phyloP scores from a whole-genome alignment of 768 basidiomycete genomes.

The Phaeotremella skinneri region DNA sequence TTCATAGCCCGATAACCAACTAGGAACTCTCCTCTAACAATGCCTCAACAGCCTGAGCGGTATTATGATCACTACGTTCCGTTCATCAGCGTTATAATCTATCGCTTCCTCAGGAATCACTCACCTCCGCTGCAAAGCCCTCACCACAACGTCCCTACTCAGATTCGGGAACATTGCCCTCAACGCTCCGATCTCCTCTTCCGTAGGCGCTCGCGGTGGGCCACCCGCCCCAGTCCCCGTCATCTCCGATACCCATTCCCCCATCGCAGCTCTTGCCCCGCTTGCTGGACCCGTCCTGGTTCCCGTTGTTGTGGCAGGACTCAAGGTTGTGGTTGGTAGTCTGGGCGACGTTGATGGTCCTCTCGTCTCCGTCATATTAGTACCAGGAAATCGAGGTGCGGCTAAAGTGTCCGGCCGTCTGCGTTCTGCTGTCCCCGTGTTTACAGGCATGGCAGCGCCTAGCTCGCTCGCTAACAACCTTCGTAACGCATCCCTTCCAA shows the following conservation, averaged over 20 bases:
- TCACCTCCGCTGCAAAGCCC: constrained; percentile 78
- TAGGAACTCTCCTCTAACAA: constrained; percentile 56
- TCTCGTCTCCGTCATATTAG: background rate
- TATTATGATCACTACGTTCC: constrained; percentile 60
- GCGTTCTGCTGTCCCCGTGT: background rate
- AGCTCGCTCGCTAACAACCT: constrained; percentile 41
- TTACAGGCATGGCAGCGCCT: constrained; percentile 60
- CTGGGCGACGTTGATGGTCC: background rate
- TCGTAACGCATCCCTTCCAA: constrained; percentile 34
- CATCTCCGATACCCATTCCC: constrained; percentile 58
- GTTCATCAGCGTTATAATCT: constrained; percentile 13
- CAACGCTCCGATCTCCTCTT: constrained; percentile 72
- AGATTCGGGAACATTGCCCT: constrained; percentile 77
- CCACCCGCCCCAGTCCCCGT: constrained; percentile 62
- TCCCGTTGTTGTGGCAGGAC: background rate
- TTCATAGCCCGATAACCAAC: background rate
- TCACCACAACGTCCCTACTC: constrained; percentile 67
- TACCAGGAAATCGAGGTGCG: background rate
- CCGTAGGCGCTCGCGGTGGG: constrained; percentile 63
- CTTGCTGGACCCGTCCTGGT: constrained; percentile 4
- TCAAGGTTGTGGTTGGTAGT: background rate
- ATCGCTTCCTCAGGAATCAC: constrained; percentile 24
- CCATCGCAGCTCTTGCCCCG: constrained; percentile 36
- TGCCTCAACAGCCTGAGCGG: constrained; percentile 78
- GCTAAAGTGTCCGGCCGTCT: background rate